Base-by-base conservation (phyloP, 2,329 filamentous ascomycete genomes). In the Aspergillus sp. region DNA sequence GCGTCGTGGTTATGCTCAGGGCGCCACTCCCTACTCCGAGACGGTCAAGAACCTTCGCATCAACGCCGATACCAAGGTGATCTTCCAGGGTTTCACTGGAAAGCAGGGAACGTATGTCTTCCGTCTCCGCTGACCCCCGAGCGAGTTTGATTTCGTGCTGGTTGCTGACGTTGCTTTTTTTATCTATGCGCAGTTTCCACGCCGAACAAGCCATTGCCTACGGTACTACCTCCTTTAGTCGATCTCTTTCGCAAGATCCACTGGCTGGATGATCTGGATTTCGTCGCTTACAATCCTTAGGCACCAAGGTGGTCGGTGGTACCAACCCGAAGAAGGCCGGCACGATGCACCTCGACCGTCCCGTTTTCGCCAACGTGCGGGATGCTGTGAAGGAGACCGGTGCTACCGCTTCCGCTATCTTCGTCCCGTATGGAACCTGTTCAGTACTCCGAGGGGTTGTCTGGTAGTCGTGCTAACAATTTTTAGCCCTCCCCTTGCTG, bases 261-360 rank as follows among this genome's bases (percentile, higher is more conserved):
- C 8, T 13, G n/a, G 40, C 40, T 33, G 45, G 22, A 51, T 16
- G n/a, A 32, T 36, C 38, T 47, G 36, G 52, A 54, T 54, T 57
- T 41, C 45, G 41, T 45, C 33, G 55, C 61, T 71, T 50, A 74
- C 61, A 56, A 49, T 48, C 33, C 48, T 58, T 67, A 95, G 90
- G 93, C 74, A 99, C 94, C 67, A 93, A 96, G 74, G 90, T 99
- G 63, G 91, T 99, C 63, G 94, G 94, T 75, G 94, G 94, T 72
- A 97, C 93, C 70, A 97, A 97, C 81, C 94, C 94, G 72, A 97
- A 96, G 84, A 99, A 99, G 82, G 94, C 94, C 62, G 94, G 94
- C 70, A 78, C 84, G 67, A 87, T 85, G 72, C 94, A 99, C 77
- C 85, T 99, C 58, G 90, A 86, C 72, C 88, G 88, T 64, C 94